Evolutionary conservation across 2,329 filamentous ascomycete genomes (phyloP).

Genomic region (Rhinocladiella similis): DNA sequence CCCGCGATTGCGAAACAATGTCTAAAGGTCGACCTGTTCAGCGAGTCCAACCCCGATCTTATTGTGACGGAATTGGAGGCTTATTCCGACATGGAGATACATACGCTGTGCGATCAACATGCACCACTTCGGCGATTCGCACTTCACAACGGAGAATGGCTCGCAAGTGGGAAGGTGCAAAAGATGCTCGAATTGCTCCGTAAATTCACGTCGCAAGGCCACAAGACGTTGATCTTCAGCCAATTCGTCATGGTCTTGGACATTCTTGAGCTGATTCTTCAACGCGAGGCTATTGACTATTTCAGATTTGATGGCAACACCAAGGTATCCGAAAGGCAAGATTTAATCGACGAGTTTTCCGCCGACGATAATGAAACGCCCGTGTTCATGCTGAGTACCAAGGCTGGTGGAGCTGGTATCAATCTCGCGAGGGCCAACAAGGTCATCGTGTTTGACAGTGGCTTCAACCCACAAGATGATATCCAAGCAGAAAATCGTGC

Average conservation of each 20-base stretch:
- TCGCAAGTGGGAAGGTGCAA: slow-evolving; percentile 80
- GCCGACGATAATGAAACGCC: slow-evolving; percentile 68
- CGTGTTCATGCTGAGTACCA: slow-evolving; percentile 90
- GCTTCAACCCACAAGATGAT: slow-evolving; percentile 97
- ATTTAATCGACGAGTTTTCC: slow-evolving; percentile 85
- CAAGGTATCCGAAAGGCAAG: slow-evolving; percentile 78
- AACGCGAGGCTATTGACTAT: slow-evolving; percentile 70
- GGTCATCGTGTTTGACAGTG: slow-evolving; percentile 93
- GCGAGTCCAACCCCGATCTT: slow-evolving; percentile 49
- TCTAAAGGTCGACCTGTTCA: slow-evolving; percentile 65
- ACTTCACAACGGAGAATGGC: slow-evolving; percentile 64
- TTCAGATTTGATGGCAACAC: slow-evolving; percentile 86
- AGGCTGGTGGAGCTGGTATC: slow-evolving; percentile 93
- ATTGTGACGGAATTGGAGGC: slow-evolving; percentile 56
- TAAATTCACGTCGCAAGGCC: slow-evolving; percentile 74
- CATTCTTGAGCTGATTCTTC: slow-evolving; percentile 80
- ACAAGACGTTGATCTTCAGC: slow-evolving; percentile 86
- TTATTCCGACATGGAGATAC: slow-evolving; percentile 63
- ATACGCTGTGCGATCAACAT: slow-evolving; percentile 58
- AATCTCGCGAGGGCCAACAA: slow-evolving; percentile 96
- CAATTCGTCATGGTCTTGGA: slow-evolving; percentile 92
- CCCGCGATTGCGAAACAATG: slow-evolving; percentile 76
- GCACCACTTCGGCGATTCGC: slow-evolving; percentile 55
- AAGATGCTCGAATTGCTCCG: slow-evolving; percentile 74
- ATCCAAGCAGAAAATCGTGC: slow-evolving; percentile 98